Evolutionary conservation across 495 filamentous ascomycete genomes (phyloP), one percentile per base, ranked within the genome.

Genomic region (Penicillium maclennaniae): DNA sequence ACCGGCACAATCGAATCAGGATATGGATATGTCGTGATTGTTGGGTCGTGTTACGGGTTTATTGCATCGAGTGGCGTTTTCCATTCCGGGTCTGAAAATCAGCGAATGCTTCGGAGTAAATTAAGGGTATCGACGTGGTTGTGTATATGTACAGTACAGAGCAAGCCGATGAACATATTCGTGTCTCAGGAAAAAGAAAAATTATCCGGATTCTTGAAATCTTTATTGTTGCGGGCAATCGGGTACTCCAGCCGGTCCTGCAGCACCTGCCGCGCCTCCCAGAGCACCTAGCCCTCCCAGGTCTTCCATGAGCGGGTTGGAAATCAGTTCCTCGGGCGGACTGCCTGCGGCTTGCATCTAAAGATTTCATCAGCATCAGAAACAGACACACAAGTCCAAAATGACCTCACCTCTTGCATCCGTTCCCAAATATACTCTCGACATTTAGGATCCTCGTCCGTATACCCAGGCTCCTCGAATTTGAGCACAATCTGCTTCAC

Each of bases 331-430:
- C 20, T 86, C 78, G 2, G 93, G 93, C 7, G 92, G 93, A 38
- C 87, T 90, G 5, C 93, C 93, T 17, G 87, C 85, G 46, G 86
- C 84, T 92, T 97, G 93, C 92, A 98, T 97, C 93, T 79, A 50
- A 44, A 53, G 3, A 43, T 71, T 43, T 54, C 27, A 39, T 53
- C 47, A 59, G 51, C 43, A 60, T 49, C 6, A 40, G 41, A 6
- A 21, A 1, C 9, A 19, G 54, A 34, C 20, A 34, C 7, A 31
- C 53, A 36, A 17, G 17, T n/a, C 43, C 26, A 47, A 16, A 36
- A 45, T 12, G 9, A 43, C 68, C 81, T 66, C 66, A 96, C 93
- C 83, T 92, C 89, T 65, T 98, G 93, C 93, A 98, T 97, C 65
- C 86, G 83, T 62, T 96, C 91, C 60, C 96, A 90, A 61, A 98